Evolutionary conservation across 768 basidiomycete genomes (phyloP).

Genomic region (Russula sp.): DNA sequence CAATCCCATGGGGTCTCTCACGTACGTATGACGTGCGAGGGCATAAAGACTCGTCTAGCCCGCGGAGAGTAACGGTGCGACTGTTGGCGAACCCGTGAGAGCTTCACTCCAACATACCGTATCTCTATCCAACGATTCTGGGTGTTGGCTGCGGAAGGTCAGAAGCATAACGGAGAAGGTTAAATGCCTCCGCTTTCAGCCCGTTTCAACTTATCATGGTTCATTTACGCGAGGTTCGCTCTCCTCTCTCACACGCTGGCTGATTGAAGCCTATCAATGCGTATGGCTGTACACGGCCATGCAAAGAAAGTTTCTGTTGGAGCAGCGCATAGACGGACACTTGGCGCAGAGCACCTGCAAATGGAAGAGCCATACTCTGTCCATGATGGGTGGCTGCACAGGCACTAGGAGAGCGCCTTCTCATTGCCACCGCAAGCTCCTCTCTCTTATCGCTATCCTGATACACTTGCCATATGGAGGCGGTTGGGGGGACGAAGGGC

Average conservation of each 20-base stretch:
- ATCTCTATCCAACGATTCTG: neutral
- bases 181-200: neutral
- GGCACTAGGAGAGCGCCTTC: constrained; percentile 11
- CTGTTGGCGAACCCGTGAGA: constrained; percentile 1
- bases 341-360: constrained; percentile 2
- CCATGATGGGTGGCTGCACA: constrained; percentile 8
- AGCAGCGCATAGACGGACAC: neutral
- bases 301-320: neutral
- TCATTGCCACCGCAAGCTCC: neutral
- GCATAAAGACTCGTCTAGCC: neutral
- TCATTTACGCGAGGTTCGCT: neutral
- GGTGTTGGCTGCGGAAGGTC: neutral
- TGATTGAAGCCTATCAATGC: neutral
- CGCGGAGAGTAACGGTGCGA: neutral
- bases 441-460: neutral
- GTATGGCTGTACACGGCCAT: neutral
- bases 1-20: neutral
- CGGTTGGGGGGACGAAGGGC: neutral
- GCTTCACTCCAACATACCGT: neutral
- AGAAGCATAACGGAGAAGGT: constrained; percentile 1
- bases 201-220: neutral
- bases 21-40: constrained; percentile 15
- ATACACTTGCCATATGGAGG: neutral
- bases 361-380: neutral
- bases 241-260: constrained; percentile 2